Percentiles rank a stretch among this genome's conserved stretches.
phyloP scores from a whole-genome alignment of 2,329 filamentous ascomycete genomes.

The Penicillium sp. region DNA sequence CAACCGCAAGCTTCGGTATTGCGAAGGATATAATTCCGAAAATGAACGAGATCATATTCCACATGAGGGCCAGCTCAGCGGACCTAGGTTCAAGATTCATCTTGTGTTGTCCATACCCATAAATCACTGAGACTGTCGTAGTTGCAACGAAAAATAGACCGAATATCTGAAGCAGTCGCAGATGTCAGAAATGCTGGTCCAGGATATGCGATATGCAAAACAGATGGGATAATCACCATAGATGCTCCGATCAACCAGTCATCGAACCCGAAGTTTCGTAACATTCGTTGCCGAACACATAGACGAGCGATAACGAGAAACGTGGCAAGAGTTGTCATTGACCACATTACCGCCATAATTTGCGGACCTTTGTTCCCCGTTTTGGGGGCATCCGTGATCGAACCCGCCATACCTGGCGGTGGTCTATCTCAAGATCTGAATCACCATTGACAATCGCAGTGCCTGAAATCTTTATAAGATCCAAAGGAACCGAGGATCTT shows the following conservation, averaged over 20 bases:
- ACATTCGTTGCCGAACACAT: constrained; percentile 31
- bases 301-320: constrained; percentile 35
- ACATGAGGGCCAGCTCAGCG: constrained; percentile 21
- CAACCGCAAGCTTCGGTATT: constrained; percentile 28
- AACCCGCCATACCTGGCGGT: neutral
- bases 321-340: constrained; percentile 30
- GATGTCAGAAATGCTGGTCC: neutral
- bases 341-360: constrained; percentile 33
- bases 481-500: neutral
- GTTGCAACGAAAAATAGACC: constrained; percentile 37
- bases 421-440: neutral
- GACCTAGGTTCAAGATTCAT: constrained; percentile 26
- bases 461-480: neutral
- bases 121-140: constrained; percentile 35
- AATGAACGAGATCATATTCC: constrained; percentile 25
- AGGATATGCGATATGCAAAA: neutral
- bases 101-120: constrained; percentile 45
- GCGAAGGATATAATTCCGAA: constrained; percentile 29
- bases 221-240: constrained; percentile 23
- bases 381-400: neutral
- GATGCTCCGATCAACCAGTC: constrained; percentile 39
- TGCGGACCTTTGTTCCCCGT: constrained; percentile 24
- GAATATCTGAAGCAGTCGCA: constrained; percentile 29
- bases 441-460: neutral
- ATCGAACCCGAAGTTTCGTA: constrained; percentile 35